phyloP scores from a whole-genome alignment of 1,284 basidiomycete species.

The Ustilago loliicola region DNA sequence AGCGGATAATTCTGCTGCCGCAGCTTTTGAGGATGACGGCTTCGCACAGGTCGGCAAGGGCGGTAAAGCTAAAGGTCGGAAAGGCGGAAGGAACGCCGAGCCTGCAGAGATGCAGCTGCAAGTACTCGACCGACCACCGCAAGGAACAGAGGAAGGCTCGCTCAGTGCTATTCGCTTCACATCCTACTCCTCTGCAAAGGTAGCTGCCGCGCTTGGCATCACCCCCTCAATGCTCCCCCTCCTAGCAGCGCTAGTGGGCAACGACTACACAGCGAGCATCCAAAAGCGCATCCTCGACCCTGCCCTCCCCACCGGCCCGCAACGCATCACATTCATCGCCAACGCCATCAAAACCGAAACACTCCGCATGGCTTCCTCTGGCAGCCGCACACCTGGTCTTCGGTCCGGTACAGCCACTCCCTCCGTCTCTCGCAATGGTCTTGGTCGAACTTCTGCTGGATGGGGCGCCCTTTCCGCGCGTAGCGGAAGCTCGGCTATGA shows the following conservation, averaged over 20 bases:
- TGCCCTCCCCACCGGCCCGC: conserved; percentile 37
- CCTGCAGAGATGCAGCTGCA: not conserved
- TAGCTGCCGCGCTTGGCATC: conserved; percentile 54
- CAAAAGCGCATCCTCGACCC: conserved; percentile 54
- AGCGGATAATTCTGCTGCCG: not conserved
- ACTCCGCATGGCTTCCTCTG: conserved; percentile 31
- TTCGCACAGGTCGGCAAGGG: conserved; percentile 52
- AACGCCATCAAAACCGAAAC: conserved; percentile 51
- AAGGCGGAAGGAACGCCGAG: conserved; percentile 3
- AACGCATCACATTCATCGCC: conserved; percentile 49
- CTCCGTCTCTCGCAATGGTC: conserved; percentile 22
- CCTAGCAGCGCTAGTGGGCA: conserved; percentile 58
- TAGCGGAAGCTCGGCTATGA: conserved; percentile 19
- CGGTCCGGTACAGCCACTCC: conserved; percentile 42
- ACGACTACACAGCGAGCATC: conserved; percentile 59
- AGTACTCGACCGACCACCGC: conserved; percentile 18
- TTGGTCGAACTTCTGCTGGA: conserved; percentile 25
- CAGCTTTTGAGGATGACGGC: conserved; percentile 52
- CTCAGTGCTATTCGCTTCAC: conserved; percentile 38
- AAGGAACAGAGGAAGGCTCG: conserved; percentile 15
- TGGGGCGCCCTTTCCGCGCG: conserved; percentile 19
- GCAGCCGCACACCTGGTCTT: conserved; percentile 14
- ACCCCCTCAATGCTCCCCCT: conserved; percentile 55
- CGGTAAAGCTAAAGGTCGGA: conserved; percentile 27
- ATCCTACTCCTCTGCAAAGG: conserved; percentile 51